Evolutionary conservation across 2,329 filamentous ascomycete species (phyloP).

Genomic region (Fusarium phyllophilum): DNA sequence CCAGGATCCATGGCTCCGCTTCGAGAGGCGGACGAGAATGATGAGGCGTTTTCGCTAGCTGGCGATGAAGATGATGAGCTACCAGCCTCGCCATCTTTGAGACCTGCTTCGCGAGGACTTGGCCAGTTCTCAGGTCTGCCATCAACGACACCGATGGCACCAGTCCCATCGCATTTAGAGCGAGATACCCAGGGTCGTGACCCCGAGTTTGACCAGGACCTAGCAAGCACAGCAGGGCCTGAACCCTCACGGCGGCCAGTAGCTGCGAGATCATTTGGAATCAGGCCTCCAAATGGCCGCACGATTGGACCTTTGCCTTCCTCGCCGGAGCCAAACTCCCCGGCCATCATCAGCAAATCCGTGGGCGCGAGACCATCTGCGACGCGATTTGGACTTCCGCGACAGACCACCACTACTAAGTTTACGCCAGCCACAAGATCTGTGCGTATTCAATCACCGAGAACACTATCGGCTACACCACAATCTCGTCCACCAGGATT

Average conservation of each 20-base stretch:
- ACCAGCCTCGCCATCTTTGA: conserved; percentile 35
- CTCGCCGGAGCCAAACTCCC: conserved; percentile 14
- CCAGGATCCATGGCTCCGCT: conserved; percentile 46
- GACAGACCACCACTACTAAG: conserved; percentile 8
- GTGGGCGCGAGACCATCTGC: conserved; percentile 30
- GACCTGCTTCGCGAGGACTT: conserved; percentile 32
- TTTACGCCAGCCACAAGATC: conserved; percentile 33
- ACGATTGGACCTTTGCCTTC: conserved; percentile 11
- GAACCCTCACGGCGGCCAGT: conserved; percentile 7
- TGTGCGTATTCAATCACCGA: conserved; percentile 42
- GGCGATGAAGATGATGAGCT: conserved; percentile 43
- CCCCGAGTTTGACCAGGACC: conserved; percentile 3
- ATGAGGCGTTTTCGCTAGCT: conserved; percentile 34
- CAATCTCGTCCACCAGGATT: conserved; percentile 9
- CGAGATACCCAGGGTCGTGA: conserved; percentile 45
- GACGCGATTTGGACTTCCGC: conserved; percentile 17
- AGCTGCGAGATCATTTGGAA: conserved; percentile 17
- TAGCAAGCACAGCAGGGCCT: background rate
- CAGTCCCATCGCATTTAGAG: conserved; percentile 57
- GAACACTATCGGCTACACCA: conserved; percentile 25
- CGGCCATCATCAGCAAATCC: conserved; percentile 29
- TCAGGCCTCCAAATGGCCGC: conserved; percentile 14
- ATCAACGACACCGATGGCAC: conserved; percentile 56
- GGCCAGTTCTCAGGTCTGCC: conserved; percentile 42
- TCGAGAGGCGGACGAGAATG: conserved; percentile 46